These are phyloP conservation scores for Phlegmacium glaucopus DNA, from an alignment of 768 basidiomycete species.

Conservation along the genomic window DNA sequence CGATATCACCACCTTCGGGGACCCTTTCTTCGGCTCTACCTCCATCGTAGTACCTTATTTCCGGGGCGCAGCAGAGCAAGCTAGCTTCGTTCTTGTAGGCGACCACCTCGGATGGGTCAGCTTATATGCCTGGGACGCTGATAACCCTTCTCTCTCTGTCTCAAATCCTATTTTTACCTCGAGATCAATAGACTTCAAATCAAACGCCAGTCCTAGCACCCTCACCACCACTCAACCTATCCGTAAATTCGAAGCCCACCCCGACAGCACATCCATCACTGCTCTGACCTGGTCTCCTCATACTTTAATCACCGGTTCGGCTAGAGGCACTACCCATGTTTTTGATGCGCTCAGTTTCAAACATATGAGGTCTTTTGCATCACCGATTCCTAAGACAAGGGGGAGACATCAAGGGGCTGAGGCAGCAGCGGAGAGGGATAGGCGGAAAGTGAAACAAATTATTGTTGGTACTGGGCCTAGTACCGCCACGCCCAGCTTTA, in stretches of 20 bases:
- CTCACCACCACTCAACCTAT: constrained; percentile 25
- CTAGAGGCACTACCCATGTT: constrained; percentile 51
- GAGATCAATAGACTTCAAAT: neutral
- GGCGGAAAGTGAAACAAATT: neutral
- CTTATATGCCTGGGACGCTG: constrained; percentile 50
- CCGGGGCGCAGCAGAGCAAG: constrained; percentile 22
- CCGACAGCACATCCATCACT: constrained; percentile 56
- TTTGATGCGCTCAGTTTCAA: constrained; percentile 68
- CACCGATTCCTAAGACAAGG: constrained; percentile 38
- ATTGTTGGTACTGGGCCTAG: neutral
- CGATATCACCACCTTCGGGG: constrained; percentile 46
- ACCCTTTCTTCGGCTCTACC: constrained; percentile 48
- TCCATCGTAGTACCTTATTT: constrained; percentile 50
- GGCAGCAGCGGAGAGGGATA: constrained; percentile 14
- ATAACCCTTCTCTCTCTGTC: neutral
- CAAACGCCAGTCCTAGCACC: constrained; percentile 1
- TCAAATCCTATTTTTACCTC: too few relatives aligned
- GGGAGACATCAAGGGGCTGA: constrained; percentile 15
- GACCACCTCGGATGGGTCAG: constrained; percentile 63
- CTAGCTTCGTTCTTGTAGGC: constrained; percentile 57
- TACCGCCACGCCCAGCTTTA: too few relatives aligned
- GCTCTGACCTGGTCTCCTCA: constrained; percentile 58
- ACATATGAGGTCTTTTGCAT: constrained; percentile 50
- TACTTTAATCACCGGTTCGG: constrained; percentile 66
- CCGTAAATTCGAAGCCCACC: constrained; percentile 59